A percentile compares a stretch with the other conserved stretches of the same genome.
These are phyloP conservation scores for Phellopilus nigrolimitatus DNA, from an alignment of 1,284 basidiomycete species.

Conservation along the genomic window DNA sequence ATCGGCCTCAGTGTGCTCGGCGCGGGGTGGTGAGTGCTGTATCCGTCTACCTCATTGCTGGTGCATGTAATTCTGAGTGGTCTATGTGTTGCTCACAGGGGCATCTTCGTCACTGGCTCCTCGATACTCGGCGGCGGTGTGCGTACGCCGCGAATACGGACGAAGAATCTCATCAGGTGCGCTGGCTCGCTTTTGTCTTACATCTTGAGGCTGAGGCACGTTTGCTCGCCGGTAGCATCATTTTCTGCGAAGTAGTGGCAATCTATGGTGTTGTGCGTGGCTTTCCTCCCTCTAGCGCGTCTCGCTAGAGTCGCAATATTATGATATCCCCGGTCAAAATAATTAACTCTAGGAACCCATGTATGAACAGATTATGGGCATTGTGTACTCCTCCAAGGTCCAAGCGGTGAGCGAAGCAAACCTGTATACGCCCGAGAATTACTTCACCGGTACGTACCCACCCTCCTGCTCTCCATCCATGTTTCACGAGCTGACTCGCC, in stretches of 20 bases:
- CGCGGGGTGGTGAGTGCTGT: conserved; percentile 90
- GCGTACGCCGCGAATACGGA: conserved; percentile 88
- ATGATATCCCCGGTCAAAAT: no score
- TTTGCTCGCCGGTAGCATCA: conserved; percentile 61
- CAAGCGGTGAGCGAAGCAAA: conserved; percentile 51
- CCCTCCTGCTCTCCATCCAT: conserved; percentile 1
- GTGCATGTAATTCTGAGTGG: background rate
- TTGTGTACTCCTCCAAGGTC: conserved; percentile 87
- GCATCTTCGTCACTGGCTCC: conserved; percentile 94
- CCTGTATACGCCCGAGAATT: conserved; percentile 80
- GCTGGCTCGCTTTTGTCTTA: conserved; percentile 25
- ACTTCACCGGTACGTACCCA: conserved; percentile 73
- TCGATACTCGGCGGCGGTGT: conserved; percentile 97
- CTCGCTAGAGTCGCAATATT: no score
- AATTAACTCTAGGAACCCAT: background rate
- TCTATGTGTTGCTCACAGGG: conserved; percentile 55
- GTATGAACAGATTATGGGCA: conserved; percentile 75
- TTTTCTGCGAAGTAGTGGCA: conserved; percentile 98
- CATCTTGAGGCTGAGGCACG: no score
- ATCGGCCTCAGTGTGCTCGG: conserved; percentile 93
- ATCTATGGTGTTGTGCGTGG: conserved; percentile 87
- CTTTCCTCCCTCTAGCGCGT: background rate
- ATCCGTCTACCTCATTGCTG: no score
- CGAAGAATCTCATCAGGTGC: conserved; percentile 96
- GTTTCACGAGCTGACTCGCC: background rate